A percentile compares a stretch with the other conserved stretches of the same genome.
These are phyloP conservation scores for Poa pratensis DNA, from an alignment of 176 grass and related monocot genomes.

Conservation along the genomic window DNA sequence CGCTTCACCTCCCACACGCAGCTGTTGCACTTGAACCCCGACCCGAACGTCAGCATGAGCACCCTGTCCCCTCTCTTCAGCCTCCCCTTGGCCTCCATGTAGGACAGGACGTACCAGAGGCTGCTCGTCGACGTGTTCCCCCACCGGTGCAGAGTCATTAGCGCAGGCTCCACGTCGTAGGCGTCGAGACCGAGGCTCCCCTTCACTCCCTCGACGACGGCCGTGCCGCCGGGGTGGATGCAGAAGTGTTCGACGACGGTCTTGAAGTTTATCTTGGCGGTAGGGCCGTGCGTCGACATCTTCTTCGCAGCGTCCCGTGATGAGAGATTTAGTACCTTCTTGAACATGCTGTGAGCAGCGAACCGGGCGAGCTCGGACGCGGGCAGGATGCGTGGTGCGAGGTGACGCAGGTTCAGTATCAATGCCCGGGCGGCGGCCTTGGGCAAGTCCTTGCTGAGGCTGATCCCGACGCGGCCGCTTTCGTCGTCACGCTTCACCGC, in stretches of 20 bases:
- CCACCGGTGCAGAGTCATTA: constrained; percentile 78
- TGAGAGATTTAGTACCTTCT: background rate
- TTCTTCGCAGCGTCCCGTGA: too few species aligned
- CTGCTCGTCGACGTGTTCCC: constrained; percentile 76
- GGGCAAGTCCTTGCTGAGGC: constrained; percentile 6
- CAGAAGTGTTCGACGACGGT: constrained; percentile 70
- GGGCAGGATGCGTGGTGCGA: background rate
- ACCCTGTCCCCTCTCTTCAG: constrained; percentile 54
- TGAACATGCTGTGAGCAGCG: background rate
- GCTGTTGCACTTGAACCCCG: constrained; percentile 79
- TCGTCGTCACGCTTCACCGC: background rate
- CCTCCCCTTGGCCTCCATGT: constrained; percentile 73
- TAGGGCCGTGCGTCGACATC: too few species aligned
- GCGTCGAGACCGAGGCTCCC: constrained; percentile 48
- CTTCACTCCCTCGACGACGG: constrained; percentile 61
- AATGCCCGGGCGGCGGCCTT: background rate
- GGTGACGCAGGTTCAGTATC: background rate
- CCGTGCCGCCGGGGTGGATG: constrained; percentile 63
- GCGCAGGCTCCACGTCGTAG: constrained; percentile 56
- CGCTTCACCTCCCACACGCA: constrained; percentile 63
- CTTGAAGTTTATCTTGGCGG: constrained; percentile 50
- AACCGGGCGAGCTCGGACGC: background rate
- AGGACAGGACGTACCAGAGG: constrained; percentile 70
- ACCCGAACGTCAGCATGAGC: constrained; percentile 73
- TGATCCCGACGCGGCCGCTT: background rate